phyloP scores from a whole-genome alignment of 495 filamentous ascomycete genomes.

The Annulohypoxylon nitens region DNA sequence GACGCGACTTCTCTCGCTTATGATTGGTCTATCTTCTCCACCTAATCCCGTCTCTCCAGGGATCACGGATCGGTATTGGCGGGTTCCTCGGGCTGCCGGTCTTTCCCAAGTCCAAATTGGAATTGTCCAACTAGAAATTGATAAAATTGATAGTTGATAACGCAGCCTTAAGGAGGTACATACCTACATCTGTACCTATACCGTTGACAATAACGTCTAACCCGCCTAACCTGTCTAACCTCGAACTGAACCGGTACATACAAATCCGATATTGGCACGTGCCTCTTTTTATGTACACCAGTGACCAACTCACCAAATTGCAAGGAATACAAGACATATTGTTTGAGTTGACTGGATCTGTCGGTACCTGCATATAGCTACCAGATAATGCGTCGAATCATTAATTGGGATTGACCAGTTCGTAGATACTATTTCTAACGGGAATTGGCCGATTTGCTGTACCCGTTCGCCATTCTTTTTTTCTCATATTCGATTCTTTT shows the following conservation, averaged over 20 bases:
- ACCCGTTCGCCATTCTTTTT: background rate
- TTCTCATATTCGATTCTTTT: background rate
- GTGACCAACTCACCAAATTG: background rate
- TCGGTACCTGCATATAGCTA: constrained; percentile 12
- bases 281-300: constrained; percentile 1
- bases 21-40: constrained; percentile 30
- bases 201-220: no score
- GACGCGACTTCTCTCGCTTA: constrained; percentile 24
- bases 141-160: constrained; percentile 2
- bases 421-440: constrained; percentile 10
- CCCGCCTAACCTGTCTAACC: background rate
- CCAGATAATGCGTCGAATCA: background rate
- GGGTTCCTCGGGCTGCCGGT: constrained; percentile 36
- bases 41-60: constrained; percentile 21
- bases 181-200: background rate
- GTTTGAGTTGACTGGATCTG: background rate
- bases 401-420: constrained; percentile 1
- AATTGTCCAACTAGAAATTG: background rate
- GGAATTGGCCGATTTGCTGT: constrained; percentile 4
- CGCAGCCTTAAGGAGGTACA: constrained; percentile 14
- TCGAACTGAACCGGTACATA: background rate
- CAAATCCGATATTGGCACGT: constrained; percentile 13
- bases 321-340: background rate
- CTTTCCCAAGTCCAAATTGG: background rate
- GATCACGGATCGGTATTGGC: constrained; percentile 46